Base-by-base conservation (phyloP, 257 asterid species). In the Cinchona pubescens region DNA sequence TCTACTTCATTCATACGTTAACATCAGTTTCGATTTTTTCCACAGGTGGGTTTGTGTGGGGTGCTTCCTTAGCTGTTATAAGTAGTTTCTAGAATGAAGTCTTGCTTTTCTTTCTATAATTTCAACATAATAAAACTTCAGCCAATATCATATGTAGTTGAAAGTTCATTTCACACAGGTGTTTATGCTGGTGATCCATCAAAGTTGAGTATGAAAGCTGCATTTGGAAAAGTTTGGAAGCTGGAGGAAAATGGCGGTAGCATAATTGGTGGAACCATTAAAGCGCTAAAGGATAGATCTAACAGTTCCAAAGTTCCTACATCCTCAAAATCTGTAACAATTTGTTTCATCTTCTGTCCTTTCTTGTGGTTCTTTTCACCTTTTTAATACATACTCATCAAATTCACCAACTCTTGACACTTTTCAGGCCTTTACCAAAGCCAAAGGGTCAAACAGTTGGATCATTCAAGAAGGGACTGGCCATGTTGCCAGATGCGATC, bases 151-250 rank as follows among this genome's bases (percentile, higher is more conserved):
- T 29, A 25, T 53, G 4, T 30, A 16, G 15, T 23, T 19, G 29
- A 18, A 35, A 66, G 25, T 58, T 37, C 66, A 68, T 80, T 67
- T 77, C 66, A 29, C 76, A 40, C 77, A 92, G 99, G 99, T 65
- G 98, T 95, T 75, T 95, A 95, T 80, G 99, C 99, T 43, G 98
- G 99, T 34, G 98, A 95, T 85, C 99, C 99, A 49, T 88, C 98
- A 78, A 91, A 87, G 78, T 79, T 95, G 79, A 92, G 98, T 82
- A 95, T 95, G 99, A 92, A 86, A 82, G 99, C 99, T 58, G 99
- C 99, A 71, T 92, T 95, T 76, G 98, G 98, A 59, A 95, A 90
- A 88, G 97, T 95, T 21, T 95, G 99, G 99, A 93, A 90, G 75
- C 90, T 95, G 78, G 99, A 95, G 85, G 85, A 92, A 87, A 90